Percentiles rank a stretch among this genome's conserved stretches.
phyloP scores from a whole-genome alignment of 148 eudicot species.

The Vaccinium corymbosum region DNA sequence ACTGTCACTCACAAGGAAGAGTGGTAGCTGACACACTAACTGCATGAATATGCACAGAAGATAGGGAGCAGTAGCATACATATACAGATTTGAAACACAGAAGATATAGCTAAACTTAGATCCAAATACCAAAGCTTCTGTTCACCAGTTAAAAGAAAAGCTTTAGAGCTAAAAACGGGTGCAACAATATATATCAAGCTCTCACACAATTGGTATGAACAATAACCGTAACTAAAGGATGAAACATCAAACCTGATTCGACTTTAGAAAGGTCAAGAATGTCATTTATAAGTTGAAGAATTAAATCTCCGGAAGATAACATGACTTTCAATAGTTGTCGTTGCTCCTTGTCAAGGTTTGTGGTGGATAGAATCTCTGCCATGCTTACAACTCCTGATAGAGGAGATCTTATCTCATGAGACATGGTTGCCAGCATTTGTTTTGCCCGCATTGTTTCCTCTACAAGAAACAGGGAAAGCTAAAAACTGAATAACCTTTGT shows the following conservation, averaged over 20 bases:
- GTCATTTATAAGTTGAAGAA: constrained; percentile 87
- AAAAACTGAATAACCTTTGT: constrained; percentile 12
- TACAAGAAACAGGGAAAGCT: constrained; percentile 22
- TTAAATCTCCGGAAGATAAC: constrained; percentile 92
- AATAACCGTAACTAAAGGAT: not conserved
- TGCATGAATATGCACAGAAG: not conserved
- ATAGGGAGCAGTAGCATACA: not conserved
- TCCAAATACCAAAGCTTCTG: not conserved
- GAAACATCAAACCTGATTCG: constrained; percentile 68
- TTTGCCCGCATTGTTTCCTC: constrained; percentile 98
- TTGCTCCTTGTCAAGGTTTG: constrained; percentile 73
- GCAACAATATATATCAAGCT: not conserved
- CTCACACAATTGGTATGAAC: not conserved
- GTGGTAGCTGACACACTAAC: not conserved
- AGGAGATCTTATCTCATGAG: constrained; percentile 96
- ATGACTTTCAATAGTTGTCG: constrained; percentile 64
- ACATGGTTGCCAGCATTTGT: constrained; percentile 95
- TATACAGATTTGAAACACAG: not conserved
- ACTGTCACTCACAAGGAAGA: constrained; percentile 1
- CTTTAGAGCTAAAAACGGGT: not conserved
- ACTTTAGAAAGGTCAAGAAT: constrained; percentile 93
- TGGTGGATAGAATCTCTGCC: constrained; percentile 79
- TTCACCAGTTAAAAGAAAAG: not conserved
- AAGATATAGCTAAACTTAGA: not conserved
- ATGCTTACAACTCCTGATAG: constrained; percentile 88